phyloP scores from a whole-genome alignment of 441 rosid species.

The Gossypium trilobum region DNA sequence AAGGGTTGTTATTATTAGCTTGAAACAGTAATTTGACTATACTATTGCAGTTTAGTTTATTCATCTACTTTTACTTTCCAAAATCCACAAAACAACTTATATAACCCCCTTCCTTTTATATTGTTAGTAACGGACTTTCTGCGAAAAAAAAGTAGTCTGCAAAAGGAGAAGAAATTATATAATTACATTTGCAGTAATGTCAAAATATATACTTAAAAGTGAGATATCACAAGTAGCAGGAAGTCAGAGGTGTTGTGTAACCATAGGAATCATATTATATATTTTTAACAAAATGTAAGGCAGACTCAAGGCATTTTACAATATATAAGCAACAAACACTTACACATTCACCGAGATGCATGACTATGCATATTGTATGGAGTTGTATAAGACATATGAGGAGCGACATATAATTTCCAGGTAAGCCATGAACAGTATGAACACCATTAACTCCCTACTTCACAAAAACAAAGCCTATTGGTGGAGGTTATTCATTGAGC shows the following conservation, averaged over 20 bases:
- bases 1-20: neutral
- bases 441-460: neutral
- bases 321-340: neutral
- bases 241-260: neutral
- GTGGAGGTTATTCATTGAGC: too few relatives aligned
- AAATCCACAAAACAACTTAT: neutral
- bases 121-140: neutral
- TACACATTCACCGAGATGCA: neutral
- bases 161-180: neutral
- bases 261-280: neutral
- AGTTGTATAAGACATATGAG: too few relatives aligned
- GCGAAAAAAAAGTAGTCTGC: neutral
- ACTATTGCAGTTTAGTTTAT: neutral
- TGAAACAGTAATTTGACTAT: neutral
- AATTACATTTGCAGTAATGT: neutral
- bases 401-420: too few relatives aligned
- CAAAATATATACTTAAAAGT: neutral
- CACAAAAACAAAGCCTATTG: neutral
- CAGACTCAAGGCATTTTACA: neutral
- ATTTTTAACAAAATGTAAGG: neutral
- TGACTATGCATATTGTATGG: too few relatives aligned
- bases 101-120: neutral
- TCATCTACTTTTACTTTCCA: slow-evolving; percentile 1
- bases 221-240: neutral
- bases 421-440: neutral